A percentile compares a stretch with the other conserved stretches of the same genome.
These are phyloP conservation scores for Aspergillus eucalypticola DNA, from an alignment of 2,329 filamentous ascomycete genomes.

Conservation along the genomic window DNA sequence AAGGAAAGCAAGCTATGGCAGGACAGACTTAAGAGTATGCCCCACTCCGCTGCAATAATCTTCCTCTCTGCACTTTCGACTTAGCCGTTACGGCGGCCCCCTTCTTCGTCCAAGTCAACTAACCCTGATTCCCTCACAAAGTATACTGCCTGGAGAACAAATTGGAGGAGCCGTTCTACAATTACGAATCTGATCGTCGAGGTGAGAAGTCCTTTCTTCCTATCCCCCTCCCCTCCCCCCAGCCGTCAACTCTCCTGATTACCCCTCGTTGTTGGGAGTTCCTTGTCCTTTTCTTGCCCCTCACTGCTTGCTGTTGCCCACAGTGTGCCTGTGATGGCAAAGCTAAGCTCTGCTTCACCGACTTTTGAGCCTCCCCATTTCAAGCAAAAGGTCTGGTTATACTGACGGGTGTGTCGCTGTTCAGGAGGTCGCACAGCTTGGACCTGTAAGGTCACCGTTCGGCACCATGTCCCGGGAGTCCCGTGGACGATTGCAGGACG, in stretches of 20 bases:
- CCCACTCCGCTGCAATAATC: conserved; percentile 18
- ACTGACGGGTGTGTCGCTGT: conserved; percentile 24
- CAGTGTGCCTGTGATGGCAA: conserved; percentile 27
- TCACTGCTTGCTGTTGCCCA: conserved; percentile 20
- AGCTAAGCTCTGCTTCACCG: conserved; percentile 35
- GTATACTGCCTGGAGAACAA: conserved; percentile 60
- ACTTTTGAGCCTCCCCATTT: conserved; percentile 30
- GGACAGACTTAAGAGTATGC: conserved; percentile 57
- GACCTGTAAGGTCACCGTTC: conserved; percentile 77
- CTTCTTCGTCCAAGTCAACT: neutral
- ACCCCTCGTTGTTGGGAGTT: conserved; percentile 25
- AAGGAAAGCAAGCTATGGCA: conserved; percentile 50
- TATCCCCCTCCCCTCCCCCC: conserved; percentile 6
- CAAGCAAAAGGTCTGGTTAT: conserved; percentile 21
- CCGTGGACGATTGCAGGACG: conserved; percentile 62
- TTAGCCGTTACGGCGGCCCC: conserved; percentile 11
- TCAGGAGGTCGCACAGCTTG: conserved; percentile 86
- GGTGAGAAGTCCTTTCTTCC: conserved; percentile 48
- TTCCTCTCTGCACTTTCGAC: neutral
- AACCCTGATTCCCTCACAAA: conserved; percentile 33
- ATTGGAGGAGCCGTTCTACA: conserved; percentile 60
- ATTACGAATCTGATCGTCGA: conserved; percentile 73
- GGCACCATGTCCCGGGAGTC: neutral
- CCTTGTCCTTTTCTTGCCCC: conserved; percentile 30
- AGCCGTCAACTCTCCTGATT: conserved; percentile 12